These are phyloP conservation scores for Pyrenophora tritici-repentis DNA, from an alignment of 2,329 filamentous ascomycete species.

Conservation along the genomic window DNA sequence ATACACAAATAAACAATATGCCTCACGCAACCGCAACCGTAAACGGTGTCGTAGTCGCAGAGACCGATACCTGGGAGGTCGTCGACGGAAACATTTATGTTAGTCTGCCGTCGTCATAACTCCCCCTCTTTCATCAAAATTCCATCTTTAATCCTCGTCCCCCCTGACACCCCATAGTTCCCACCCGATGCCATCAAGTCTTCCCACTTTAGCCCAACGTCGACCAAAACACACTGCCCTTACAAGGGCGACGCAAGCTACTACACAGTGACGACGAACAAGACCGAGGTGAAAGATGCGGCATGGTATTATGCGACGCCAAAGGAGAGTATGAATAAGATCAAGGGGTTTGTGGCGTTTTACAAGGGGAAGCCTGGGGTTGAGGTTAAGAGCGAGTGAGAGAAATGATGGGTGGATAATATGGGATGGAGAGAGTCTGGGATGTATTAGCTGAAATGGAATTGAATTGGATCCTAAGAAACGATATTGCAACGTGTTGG, in stretches of 20 bases:
- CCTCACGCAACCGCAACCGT: conserved; percentile 54
- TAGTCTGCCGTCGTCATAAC: too few species aligned
- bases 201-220: conserved; percentile 52
- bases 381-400: conserved; percentile 20
- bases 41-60: conserved; percentile 57
- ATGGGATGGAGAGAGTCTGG: too few species aligned
- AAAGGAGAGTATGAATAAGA: conserved; percentile 55
- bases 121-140: too few species aligned
- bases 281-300: conserved; percentile 56
- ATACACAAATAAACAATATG: conserved; percentile 20
- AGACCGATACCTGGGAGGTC: conserved; percentile 57
- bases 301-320: conserved; percentile 65
- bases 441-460: too few species aligned
- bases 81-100: conserved; percentile 65
- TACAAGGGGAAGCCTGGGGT: conserved; percentile 51
- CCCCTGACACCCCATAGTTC: conserved; percentile 17
- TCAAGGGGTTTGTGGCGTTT: conserved; percentile 63
- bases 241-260: conserved; percentile 65
- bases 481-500: too few species aligned
- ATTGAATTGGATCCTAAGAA: too few species aligned
- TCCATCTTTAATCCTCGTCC: too few species aligned
- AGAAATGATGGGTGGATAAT: too few species aligned
- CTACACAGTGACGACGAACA: conserved; percentile 59
- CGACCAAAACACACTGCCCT: conserved; percentile 56
- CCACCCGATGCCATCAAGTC: conserved; percentile 53